Evolutionary conservation across 208 protist species (phyloP), one percentile per base, ranked within the genome.

Genomic region (Vickermania ingenoplastis): DNA sequence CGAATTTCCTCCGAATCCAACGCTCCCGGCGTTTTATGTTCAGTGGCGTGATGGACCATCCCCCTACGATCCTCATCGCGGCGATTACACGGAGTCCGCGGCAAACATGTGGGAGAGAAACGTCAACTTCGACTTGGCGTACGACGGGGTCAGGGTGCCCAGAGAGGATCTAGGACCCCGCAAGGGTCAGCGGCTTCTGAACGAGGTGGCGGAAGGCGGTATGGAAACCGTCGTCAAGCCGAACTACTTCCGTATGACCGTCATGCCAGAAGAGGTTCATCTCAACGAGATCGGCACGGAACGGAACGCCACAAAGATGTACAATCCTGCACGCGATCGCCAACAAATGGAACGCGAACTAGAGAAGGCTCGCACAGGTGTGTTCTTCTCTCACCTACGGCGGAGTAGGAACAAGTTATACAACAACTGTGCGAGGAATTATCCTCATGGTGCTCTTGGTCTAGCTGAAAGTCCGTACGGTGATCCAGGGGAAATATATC

Each of bases 1-100:
- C 25, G 31, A 63, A 23, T 23, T 60, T 25, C 59, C 67, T 11
- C 67, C 59, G 31, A 26, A 25, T 22, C 26, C 48, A 0, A 67
- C 65, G 28, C 70, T 77, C 50, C 71, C 71, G 0, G 71, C 71
- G 3, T 77, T 77, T 50, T 60, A 61, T 23, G 71, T 72, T 26
- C 62, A 63, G 27, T 72, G 63, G 63, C 50, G 59, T 13, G 65
- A 61, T 23, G 71, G 71, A 11, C 56, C 65, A 14, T 65, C 50
- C 24, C 60, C 60, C 22, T 58, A 57, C 57, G 27, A 56, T 58
- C 11, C 22, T 51, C 49, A 65, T 48, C 45, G 22, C 4, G 49
- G 60, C 23, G 27, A 54, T n/a, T 2, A 48, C 45, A 23, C 55
- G 30, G 24, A 48, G 25, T 45, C 50, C 2, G 50, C 31, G 14